Evolutionary conservation across 306 rosid species (phyloP).

Genomic region (Datisca glomerata): DNA sequence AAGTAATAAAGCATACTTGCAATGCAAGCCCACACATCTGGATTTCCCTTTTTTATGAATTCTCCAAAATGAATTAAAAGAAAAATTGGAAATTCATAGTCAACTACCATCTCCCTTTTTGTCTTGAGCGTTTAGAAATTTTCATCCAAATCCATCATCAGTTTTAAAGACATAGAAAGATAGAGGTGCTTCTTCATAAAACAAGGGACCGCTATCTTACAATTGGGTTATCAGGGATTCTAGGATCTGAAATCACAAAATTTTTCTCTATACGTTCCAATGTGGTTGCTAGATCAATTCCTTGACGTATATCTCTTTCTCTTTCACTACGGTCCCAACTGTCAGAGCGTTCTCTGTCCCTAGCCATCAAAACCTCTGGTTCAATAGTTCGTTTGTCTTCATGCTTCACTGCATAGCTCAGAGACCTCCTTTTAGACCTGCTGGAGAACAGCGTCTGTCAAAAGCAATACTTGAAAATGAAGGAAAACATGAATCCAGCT

Average conservation of each 20-base stretch:
- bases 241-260: constrained; percentile 93
- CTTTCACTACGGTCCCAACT: constrained; percentile 51
- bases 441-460: constrained; percentile 6
- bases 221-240: constrained; percentile 94
- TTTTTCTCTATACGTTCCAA: constrained; percentile 96
- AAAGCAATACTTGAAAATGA: constrained; percentile 8
- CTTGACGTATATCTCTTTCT: constrained; percentile 81
- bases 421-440: constrained; percentile 55
- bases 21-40: too few relatives aligned
- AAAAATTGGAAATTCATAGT: too few relatives aligned
- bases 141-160: too few relatives aligned
- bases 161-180: too few relatives aligned
- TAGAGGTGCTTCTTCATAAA: too few relatives aligned
- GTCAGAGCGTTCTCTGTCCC: constrained; percentile 30
- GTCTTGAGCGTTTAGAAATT: too few relatives aligned
- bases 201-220: constrained; percentile 36
- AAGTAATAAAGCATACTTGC: not conserved
- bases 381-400: constrained; percentile 41
- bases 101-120: too few relatives aligned
- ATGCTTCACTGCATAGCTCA: constrained; percentile 32
- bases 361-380: constrained; percentile 68
- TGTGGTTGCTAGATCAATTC: constrained; percentile 92
- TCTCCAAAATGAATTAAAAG: not conserved
- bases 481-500: too few relatives aligned
- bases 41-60: not conserved